Conservation (phyloP, 2,329 filamentous ascomycete species). For the Penicillium occitanis region DNA sequence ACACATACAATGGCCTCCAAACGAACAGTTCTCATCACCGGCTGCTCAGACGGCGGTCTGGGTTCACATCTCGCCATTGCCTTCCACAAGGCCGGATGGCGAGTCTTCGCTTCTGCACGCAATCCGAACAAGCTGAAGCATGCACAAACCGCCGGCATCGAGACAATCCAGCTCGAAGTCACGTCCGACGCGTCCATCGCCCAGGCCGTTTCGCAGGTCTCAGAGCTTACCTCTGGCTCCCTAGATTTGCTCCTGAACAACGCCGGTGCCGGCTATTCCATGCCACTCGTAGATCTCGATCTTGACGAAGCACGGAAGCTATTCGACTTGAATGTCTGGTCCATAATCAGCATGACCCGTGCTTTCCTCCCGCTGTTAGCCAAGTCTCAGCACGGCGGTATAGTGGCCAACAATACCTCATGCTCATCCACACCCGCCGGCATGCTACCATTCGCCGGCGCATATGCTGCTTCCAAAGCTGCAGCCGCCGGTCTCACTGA, state of each 20-base stretch:
- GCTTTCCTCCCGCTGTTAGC: constrained; percentile 9
- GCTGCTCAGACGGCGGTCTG: constrained; percentile 15
- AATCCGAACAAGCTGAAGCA: background rate
- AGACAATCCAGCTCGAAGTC: constrained; percentile 9
- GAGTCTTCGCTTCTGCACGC: constrained; percentile 16
- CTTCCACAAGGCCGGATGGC: constrained; percentile 3
- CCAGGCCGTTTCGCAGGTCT: background rate
- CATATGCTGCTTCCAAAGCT: constrained; percentile 16
- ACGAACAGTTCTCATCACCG: constrained; percentile 14
- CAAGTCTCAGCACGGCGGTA: constrained; percentile 5
- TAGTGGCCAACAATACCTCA: constrained; percentile 17
- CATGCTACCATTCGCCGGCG: constrained; percentile 11
- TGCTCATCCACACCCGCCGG: background rate
- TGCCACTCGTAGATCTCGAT: constrained; percentile 7
- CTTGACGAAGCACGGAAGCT: background rate
- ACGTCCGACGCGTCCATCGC: constrained; percentile 1
- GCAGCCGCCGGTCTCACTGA: constrained; percentile 6
- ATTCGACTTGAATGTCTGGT: constrained; percentile 16
- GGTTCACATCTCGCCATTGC: constrained; percentile 7
- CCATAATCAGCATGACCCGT: constrained; percentile 5
- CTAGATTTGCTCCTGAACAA: constrained; percentile 18
- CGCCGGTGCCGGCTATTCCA: constrained; percentile 10
- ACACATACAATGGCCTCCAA: constrained; percentile 4
- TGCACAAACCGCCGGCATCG: background rate
- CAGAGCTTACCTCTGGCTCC: background rate